phyloP scores from a whole-genome alignment of 352 stramenopile species.

The Globisporangium viniferum region DNA sequence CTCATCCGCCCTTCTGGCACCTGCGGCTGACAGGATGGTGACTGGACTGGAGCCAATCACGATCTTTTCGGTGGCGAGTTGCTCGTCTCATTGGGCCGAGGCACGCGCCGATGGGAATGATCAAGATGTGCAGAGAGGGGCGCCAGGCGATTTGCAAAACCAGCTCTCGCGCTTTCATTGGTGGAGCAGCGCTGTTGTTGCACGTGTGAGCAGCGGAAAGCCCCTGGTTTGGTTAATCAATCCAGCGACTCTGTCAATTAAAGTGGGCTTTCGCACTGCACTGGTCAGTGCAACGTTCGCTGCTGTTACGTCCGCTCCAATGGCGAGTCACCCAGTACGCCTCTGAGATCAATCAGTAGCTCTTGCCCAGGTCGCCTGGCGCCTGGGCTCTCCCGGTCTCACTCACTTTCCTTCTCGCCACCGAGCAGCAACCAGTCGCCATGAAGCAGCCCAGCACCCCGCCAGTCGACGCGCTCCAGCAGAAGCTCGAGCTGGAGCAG shows the following conservation, averaged over 20 bases:
- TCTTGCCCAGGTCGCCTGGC: not conserved
- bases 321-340: not conserved
- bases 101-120: conserved; percentile 7
- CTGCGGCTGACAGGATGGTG: no score
- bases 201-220: no score
- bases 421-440: not conserved
- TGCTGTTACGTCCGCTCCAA: no score
- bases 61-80: not conserved
- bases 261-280: no score
- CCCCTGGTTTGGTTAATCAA: not conserved
- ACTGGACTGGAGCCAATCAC: not conserved
- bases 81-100: not conserved
- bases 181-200: not conserved
- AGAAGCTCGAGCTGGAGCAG: conserved; percentile 5
- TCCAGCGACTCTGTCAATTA: not conserved
- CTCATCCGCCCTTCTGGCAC: no score
- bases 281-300: no score
- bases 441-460: conserved; percentile 11
- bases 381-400: not conserved
- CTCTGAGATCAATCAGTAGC: no score
- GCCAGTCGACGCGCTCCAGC: not conserved
- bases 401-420: conserved; percentile 9
- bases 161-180: not conserved
- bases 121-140: not conserved
- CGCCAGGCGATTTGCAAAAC: no score